Conservation (phyloP, 148 eudicot genomes). For the Rhododendron simsii region DNA sequence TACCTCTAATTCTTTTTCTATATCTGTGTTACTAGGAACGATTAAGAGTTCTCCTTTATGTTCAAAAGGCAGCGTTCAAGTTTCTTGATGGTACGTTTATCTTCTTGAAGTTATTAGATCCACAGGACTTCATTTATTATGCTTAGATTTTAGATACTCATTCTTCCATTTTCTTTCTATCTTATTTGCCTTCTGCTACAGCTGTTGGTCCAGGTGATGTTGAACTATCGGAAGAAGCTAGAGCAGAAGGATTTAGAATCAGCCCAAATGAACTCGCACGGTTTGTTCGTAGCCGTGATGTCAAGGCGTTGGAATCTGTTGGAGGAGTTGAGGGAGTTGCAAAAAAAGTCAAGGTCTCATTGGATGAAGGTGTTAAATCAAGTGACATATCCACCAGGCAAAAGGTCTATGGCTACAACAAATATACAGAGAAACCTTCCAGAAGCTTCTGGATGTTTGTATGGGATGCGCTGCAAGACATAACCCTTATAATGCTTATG, state of each 20-base stretch:
- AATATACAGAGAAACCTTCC: conserved; percentile 21
- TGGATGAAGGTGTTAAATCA: conserved; percentile 11
- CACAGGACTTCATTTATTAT: neutral
- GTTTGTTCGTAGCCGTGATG: conserved; percentile 15
- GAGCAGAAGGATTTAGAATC: conserved; percentile 16
- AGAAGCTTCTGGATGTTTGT: conserved; percentile 15
- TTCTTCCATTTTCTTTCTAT: neutral
- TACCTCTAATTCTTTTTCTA: neutral
- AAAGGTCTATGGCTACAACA: conserved; percentile 19
- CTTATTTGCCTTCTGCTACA: neutral
- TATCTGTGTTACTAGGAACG: neutral
- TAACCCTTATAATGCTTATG: conserved; percentile 14
- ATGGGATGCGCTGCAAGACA: conserved; percentile 7
- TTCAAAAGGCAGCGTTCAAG: neutral
- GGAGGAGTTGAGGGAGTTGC: conserved; percentile 17
- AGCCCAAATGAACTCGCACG: conserved; percentile 13
- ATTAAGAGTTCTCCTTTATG: neutral
- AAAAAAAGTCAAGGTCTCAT: conserved; percentile 8
- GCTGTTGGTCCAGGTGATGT: neutral
- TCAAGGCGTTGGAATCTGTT: conserved; percentile 10
- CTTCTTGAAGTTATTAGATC: neutral
- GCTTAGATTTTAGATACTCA: neutral
- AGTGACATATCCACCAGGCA: conserved; percentile 12
- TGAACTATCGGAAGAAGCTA: conserved; percentile 12
- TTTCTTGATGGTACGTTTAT: neutral